Percentiles rank a stretch among this genome's conserved stretches.
These are phyloP conservation scores for Rosellinia necatrix DNA, from an alignment of 2,329 filamentous ascomycete genomes.

Conservation along the genomic window DNA sequence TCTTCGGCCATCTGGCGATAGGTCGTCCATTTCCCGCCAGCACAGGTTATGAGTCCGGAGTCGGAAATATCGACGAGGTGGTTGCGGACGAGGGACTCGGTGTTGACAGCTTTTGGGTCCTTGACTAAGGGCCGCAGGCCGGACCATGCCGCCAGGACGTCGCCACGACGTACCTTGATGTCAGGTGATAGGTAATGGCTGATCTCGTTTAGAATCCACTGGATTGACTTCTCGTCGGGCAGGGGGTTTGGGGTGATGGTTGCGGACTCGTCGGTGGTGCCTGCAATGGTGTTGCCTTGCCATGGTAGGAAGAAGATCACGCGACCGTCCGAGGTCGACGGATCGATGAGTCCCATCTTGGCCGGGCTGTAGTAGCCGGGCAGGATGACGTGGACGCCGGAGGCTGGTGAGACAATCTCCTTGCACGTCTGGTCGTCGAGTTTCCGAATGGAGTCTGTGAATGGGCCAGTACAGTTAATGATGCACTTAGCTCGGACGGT, in stretches of 20 bases:
- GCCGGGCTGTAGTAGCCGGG: constrained; percentile 85
- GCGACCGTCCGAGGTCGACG: constrained; percentile 82
- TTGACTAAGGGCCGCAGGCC: constrained; percentile 86
- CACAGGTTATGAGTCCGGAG: constrained; percentile 81
- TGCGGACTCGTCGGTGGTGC: constrained; percentile 81
- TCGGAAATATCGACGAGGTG: constrained; percentile 81
- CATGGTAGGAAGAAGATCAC: constrained; percentile 94
- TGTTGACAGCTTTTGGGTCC: constrained; percentile 83
- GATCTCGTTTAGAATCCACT: constrained; percentile 86
- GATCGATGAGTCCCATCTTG: constrained; percentile 87
- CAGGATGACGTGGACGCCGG: constrained; percentile 83
- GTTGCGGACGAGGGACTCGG: constrained; percentile 85
- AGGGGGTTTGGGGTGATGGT: constrained; percentile 74
- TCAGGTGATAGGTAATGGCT: constrained; percentile 81
- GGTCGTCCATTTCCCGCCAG: constrained; percentile 91
- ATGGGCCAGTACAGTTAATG: constrained; percentile 88
- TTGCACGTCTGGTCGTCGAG: constrained; percentile 74
- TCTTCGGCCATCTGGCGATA: constrained; percentile 94
- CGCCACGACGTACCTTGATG: constrained; percentile 81
- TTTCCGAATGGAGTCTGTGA: constrained; percentile 83
- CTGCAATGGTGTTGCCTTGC: constrained; percentile 91
- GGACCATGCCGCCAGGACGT: constrained; percentile 90
- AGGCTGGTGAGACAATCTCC: constrained; percentile 84
- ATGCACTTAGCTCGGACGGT: constrained; percentile 77
- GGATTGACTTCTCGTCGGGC: constrained; percentile 81